Base-by-base conservation (phyloP, 257 asterid species). In the Solanum raphanifolium region DNA sequence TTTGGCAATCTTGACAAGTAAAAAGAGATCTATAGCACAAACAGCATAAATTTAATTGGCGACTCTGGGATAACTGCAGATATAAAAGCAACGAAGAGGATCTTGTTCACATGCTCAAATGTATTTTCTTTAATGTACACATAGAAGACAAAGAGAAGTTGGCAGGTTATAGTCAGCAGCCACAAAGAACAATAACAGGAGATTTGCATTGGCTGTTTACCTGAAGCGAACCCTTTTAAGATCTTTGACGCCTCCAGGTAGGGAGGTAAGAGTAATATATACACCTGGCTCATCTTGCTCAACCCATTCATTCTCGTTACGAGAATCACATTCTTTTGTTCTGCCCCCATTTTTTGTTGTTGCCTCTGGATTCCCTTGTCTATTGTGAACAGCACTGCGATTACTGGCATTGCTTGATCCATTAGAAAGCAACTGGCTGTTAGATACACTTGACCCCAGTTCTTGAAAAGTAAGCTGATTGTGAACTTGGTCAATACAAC, bases 221-320 rank as follows among this genome's bases (percentile, higher is more conserved):
- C 99, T 97, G 98, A 97, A 97, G 90, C 99, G 98, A 88, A 97
- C 99, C 82, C 99, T 94, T 89, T 95, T 97, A 86, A 97, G 93
- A 88, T 97, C 99, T 88, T 97, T 95, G 88, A 92, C 92, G 41
- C 99, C 99, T 69, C 98, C 99, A 71, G 98, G 95, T 88, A 97
- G 92, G 87, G 98, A 95, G 89, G 98, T 94, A 86, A 95, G 99
- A 32, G 99, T 95, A 27, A 97, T 97, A 90, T 97, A 97, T 84
- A 97, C 99, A 84, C 99, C 99, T 69, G 98, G 96, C 87, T 95
- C 99, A 83, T 95, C 99, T 91, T 96, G 98, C 90, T 96, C 99
- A 87, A 97, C 98, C 98, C 98, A 95, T 90, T 97, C 99, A 86
- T 85, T 95, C 78, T 95, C 98, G 81, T 39, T 92, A 74, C 94